A percentile compares a stretch with the other conserved stretches of the same genome.
phyloP scores from a whole-genome alignment of 2,329 filamentous ascomycete species.

The Pleoardoris graminearum region DNA sequence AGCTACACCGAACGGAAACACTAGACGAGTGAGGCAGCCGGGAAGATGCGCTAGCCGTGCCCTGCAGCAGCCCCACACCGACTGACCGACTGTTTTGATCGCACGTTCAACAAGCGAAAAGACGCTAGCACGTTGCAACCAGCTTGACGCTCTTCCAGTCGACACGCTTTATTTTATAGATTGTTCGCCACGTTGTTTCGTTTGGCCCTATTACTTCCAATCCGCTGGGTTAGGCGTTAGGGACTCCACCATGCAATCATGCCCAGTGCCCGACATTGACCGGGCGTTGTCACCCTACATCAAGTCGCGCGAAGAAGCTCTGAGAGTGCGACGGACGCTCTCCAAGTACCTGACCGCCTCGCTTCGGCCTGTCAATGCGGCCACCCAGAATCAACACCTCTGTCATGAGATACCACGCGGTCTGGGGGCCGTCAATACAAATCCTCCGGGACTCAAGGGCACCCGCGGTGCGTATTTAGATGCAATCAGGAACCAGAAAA shows the following conservation, averaged over 20 bases:
- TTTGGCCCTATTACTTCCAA: too few relatives aligned
- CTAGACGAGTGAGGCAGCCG: too few relatives aligned
- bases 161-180: too few relatives aligned
- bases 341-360: slow-evolving; percentile 38
- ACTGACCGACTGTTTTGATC: slow-evolving; percentile 2
- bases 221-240: too few relatives aligned
- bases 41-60: background rate
- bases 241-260: slow-evolving; percentile 17
- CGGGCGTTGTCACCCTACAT: slow-evolving; percentile 42
- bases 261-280: slow-evolving; percentile 45
- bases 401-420: slow-evolving; percentile 35
- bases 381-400: slow-evolving; percentile 37
- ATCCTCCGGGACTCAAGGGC: slow-evolving; percentile 47
- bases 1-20: too few relatives aligned
- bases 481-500: slow-evolving; percentile 49
- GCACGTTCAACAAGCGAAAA: background rate
- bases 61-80: background rate
- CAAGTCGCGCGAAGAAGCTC: slow-evolving; percentile 41
- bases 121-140: background rate
- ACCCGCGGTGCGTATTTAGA: slow-evolving; percentile 51
- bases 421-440: slow-evolving; percentile 27
- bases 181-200: too few relatives aligned
- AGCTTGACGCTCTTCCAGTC: too few relatives aligned
- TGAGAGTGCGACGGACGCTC: slow-evolving; percentile 41
- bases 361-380: slow-evolving; percentile 30